These are phyloP conservation scores for Aspergillus sp. DNA, from an alignment of 2,329 filamentous ascomycete genomes.

Conservation along the genomic window DNA sequence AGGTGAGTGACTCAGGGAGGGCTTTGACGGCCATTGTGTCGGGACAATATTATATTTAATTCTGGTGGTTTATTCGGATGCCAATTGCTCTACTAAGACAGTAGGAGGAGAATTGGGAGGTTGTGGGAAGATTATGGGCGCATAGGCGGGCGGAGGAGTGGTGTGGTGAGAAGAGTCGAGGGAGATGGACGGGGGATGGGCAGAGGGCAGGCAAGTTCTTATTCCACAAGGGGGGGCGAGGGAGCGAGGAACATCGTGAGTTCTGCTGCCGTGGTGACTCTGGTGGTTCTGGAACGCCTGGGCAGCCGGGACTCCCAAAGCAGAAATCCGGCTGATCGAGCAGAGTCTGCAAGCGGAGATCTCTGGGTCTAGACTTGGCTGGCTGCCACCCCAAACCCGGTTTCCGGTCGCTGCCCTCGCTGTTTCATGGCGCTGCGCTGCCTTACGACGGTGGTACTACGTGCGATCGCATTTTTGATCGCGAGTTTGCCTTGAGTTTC, in stretches of 20 bases:
- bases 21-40: slow-evolving; percentile 25
- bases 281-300: neutral
- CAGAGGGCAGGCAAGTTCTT: neutral
- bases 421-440: neutral
- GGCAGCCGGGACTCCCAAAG: slow-evolving; percentile 19
- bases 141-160: neutral
- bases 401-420: neutral
- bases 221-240: neutral
- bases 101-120: neutral
- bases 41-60: neutral
- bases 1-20: slow-evolving; percentile 18
- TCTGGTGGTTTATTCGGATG: neutral
- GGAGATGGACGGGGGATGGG: neutral
- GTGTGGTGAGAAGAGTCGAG: slow-evolving; percentile 2
- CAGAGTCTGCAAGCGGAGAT: slow-evolving; percentile 24
- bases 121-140: neutral
- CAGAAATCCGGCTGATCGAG: slow-evolving; percentile 23
- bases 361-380: slow-evolving; percentile 17
- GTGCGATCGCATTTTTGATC: neutral
- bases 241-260: slow-evolving; percentile 8
- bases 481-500: neutral
- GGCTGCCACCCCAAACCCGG: neutral
- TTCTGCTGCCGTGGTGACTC: neutral
- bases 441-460: neutral
- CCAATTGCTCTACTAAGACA: neutral